Base-by-base conservation (phyloP, 1,284 basidiomycete species). In the Leccinum pachyderme region DNA sequence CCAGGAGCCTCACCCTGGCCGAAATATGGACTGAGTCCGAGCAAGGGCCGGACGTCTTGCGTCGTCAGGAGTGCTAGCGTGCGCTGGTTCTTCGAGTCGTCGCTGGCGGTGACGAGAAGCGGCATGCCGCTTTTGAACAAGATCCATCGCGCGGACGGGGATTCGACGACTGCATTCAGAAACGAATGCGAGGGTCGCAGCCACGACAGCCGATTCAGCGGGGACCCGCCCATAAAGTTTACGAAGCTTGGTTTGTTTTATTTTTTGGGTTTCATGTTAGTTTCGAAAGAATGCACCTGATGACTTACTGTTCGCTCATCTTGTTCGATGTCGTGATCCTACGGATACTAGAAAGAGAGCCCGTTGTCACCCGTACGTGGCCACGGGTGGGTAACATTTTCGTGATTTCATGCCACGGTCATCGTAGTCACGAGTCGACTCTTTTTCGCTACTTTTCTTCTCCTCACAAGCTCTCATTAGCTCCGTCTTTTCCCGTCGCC, bases 181-280 rank as follows among this genome's bases (percentile, higher is more conserved):
- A 91, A 89, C 5, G 79, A 68, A 18, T 83, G 80, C 6, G 87
- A 89, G 18, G 85, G 75, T 28, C 93, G 81, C 54, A 94, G 78
- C 87, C 93, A 96, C 0, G 91, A 87, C 27, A 95, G 78, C 33
- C 93, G 84, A 72, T 95, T 96, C 39, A 95, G 76, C 15, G 91
- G 89, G 13, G 88, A 89, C 49, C 91, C 91, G 8, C 55, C 69
- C 62, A 69, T 58, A 50, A 69, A 72, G 44, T 69, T 71, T 1
- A 67, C 56, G 9, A 70, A 65, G 48, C 67, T 69, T 28, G 15
- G 8, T 8, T 25, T 18, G 18, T 18, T 18, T 18, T 18, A 18
- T 18, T 18, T 18, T n/a, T 39, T 18, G 9, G 37, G 18, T 39
- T 39, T 18, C 39, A 43, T 43, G 39, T 43, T 13, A 43, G 22